phyloP scores from a whole-genome alignment of 768 basidiomycete species.

The Chalciporus sphaerocephalus region DNA sequence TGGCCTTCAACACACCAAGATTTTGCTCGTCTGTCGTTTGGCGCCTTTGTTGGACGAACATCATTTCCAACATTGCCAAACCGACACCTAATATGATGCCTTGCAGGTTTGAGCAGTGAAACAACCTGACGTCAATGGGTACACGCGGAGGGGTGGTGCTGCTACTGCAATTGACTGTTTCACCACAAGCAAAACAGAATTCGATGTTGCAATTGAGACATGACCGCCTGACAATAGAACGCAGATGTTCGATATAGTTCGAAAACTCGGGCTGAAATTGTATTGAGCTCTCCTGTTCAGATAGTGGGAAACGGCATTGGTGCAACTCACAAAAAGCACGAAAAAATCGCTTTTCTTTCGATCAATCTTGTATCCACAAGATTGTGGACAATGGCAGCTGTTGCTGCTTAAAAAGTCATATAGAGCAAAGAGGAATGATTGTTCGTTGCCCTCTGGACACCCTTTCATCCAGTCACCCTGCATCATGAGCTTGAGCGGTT shows the following conservation, averaged over 20 bases:
- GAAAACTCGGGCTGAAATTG: slow-evolving; percentile 61
- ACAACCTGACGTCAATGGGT: slow-evolving; percentile 54
- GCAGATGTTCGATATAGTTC: slow-evolving; percentile 62
- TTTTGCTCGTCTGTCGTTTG: slow-evolving; percentile 28
- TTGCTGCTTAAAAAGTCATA: slow-evolving; percentile 70
- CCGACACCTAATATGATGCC: slow-evolving; percentile 91
- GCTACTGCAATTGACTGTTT: slow-evolving; percentile 48
- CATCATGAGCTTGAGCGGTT: slow-evolving; percentile 64
- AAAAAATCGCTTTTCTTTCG: slow-evolving; percentile 80
- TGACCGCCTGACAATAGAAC: slow-evolving; percentile 48
- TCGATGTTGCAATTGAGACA: slow-evolving; percentile 61
- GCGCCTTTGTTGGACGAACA: slow-evolving; percentile 55
- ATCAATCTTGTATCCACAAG: slow-evolving; percentile 59
- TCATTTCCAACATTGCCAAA: slow-evolving; percentile 76
- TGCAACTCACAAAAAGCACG: slow-evolving; percentile 65
- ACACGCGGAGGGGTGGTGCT: slow-evolving; percentile 42
- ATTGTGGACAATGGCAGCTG: slow-evolving; percentile 64
- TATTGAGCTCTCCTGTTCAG: slow-evolving; percentile 9
- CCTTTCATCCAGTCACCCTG: slow-evolving; percentile 98
- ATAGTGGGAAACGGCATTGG: neutral
- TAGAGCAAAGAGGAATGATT: slow-evolving; percentile 80
- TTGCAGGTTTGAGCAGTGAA: slow-evolving; percentile 88
- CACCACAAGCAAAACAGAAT: slow-evolving; percentile 76
- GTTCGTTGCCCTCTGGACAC: slow-evolving; percentile 90
- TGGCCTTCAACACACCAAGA: slow-evolving; percentile 24